A percentile compares a stretch with the other conserved stretches of the same genome.
These are phyloP conservation scores for Ogataea zsoltii DNA, from an alignment of 805 yeast species.

Conservation along the genomic window DNA sequence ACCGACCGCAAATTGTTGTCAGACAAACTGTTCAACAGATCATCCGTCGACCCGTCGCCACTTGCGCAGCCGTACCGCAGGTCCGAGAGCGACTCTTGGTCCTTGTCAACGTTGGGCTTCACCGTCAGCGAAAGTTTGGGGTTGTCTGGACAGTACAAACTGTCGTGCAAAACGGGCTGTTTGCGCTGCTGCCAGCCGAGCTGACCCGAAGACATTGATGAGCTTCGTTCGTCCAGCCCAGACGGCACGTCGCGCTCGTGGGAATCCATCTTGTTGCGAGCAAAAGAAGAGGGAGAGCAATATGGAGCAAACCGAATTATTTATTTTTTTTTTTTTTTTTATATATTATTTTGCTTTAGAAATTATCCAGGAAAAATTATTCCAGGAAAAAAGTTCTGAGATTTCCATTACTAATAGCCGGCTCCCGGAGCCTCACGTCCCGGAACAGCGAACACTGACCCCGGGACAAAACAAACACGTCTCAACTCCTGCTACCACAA, in stretches of 20 bases:
- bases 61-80: not conserved
- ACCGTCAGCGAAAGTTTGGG: constrained; percentile 25
- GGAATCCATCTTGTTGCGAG: not conserved
- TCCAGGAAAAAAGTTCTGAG: no score
- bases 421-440: no score
- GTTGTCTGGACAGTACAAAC: constrained; percentile 28
- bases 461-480: no score
- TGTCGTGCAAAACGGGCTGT: constrained; percentile 32
- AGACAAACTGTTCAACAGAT: constrained; percentile 24
- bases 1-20: constrained; percentile 52
- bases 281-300: not conserved
- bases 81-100: constrained; percentile 2
- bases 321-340: no score
- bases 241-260: not conserved
- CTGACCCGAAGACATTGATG: constrained; percentile 8
- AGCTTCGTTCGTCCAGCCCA: constrained; percentile 1
- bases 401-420: no score
- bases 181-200: constrained; percentile 25
- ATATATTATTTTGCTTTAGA: no score
- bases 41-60: constrained; percentile 16
- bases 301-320: no score
- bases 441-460: no score
- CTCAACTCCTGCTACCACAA: no score
- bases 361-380: no score
- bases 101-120: constrained; percentile 20